Percentiles rank a stretch among this genome's conserved stretches.
These are phyloP conservation scores for Sophora flavescens DNA, from an alignment of 306 rosid genomes.

Conservation along the genomic window DNA sequence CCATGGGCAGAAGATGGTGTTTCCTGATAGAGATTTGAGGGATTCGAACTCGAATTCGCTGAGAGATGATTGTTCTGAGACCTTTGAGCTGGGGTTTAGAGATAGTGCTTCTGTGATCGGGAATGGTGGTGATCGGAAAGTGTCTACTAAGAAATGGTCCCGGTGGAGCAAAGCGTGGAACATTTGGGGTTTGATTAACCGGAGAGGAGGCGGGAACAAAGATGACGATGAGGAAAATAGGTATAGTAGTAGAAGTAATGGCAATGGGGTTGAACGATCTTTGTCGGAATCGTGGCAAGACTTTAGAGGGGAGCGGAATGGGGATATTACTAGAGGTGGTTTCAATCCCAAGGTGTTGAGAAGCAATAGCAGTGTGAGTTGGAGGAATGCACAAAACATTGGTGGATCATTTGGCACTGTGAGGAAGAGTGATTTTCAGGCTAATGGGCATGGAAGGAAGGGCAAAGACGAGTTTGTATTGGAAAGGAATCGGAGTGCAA, in stretches of 20 bases:
- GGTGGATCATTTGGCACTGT: conserved; percentile 65
- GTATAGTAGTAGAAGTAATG: conserved; percentile 66
- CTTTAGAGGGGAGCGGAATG: conserved; percentile 72
- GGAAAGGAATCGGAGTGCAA: conserved; percentile 88
- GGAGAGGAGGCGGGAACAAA: conserved; percentile 66
- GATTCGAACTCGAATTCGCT: conserved; percentile 79
- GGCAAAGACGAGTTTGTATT: conserved; percentile 77
- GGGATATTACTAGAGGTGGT: conserved; percentile 57
- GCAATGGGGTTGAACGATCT: conserved; percentile 82
- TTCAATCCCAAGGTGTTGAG: conserved; percentile 70
- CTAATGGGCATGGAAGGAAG: conserved; percentile 65
- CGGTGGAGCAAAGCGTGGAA: conserved; percentile 92
- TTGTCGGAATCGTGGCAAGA: conserved; percentile 94
- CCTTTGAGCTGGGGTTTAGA: conserved; percentile 64
- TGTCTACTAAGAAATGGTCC: conserved; percentile 73
- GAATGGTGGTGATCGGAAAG: conserved; percentile 68
- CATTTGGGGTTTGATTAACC: conserved; percentile 83
- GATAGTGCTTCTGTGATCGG: conserved; percentile 64
- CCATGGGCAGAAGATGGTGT: conserved; percentile 62
- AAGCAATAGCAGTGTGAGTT: conserved; percentile 93
- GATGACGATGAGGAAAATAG: conserved; percentile 80
- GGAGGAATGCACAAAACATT: conserved; percentile 75
- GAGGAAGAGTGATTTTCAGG: conserved; percentile 74
- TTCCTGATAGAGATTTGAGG: conserved; percentile 64
- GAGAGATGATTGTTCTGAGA: conserved; percentile 84